Conservation (phyloP, 441 rosid species). For the Euphorbia schlechtendalii region DNA sequence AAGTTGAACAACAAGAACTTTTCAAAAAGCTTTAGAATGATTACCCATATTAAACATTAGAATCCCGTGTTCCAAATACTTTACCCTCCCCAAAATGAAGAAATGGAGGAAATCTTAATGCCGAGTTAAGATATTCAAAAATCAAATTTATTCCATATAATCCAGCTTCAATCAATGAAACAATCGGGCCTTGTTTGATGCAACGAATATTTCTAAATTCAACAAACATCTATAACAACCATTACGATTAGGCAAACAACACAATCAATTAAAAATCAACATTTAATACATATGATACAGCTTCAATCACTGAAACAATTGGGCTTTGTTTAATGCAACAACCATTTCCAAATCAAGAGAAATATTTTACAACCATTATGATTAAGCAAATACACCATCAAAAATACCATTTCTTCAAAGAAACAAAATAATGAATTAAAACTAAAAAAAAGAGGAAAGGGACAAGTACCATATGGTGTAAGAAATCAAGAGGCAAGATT, state of each 20-base stretch:
- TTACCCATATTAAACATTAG: slow-evolving; percentile 14
- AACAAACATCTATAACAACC: not conserved
- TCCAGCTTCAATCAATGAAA: not conserved
- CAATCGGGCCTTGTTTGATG: not conserved
- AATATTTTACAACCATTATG: no score
- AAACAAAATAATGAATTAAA: not conserved
- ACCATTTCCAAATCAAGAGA: no score
- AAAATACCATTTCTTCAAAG: not conserved
- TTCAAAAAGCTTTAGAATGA: no score
- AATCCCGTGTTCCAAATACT: not conserved
- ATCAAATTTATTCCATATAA: not conserved
- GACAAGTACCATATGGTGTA: slow-evolving; percentile 68
- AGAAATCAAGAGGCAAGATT: slow-evolving; percentile 92
- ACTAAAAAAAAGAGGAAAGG: not conserved
- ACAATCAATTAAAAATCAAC: no score
- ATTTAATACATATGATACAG: no score
- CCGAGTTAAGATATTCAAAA: no score
- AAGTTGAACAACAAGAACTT: not conserved
- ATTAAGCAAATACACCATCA: not conserved
- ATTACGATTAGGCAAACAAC: no score
- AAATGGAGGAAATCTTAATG: slow-evolving; percentile 2
- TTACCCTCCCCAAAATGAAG: not conserved
- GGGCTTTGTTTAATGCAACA: no score
- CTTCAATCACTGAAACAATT: no score
- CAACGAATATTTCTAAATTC: slow-evolving; percentile 9